These are phyloP conservation scores for Microsporum audouinii DNA, from an alignment of 2,329 filamentous ascomycete genomes.

Conservation along the genomic window DNA sequence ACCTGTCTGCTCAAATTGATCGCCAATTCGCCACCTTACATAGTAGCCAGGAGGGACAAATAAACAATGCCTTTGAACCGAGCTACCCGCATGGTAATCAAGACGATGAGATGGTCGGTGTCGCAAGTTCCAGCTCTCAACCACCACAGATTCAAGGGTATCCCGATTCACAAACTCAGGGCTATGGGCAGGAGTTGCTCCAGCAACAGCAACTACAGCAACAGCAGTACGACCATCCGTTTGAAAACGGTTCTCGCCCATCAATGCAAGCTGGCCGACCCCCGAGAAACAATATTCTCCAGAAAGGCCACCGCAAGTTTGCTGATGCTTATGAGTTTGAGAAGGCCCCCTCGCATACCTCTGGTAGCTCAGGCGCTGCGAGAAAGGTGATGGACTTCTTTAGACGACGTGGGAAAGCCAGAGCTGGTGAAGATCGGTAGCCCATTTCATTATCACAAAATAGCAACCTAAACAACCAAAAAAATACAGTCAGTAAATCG, in stretches of 20 bases:
- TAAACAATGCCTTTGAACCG: slow-evolving; percentile 12
- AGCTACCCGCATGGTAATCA: neutral
- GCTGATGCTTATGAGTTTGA: slow-evolving; percentile 78
- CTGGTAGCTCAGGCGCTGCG: slow-evolving; percentile 75
- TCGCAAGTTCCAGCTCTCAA: slow-evolving; percentile 17
- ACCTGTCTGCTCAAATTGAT: slow-evolving; percentile 33
- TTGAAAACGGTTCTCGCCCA: slow-evolving; percentile 31
- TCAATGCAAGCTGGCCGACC: slow-evolving; percentile 32
- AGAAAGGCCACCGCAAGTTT: slow-evolving; percentile 79
- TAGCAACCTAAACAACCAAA: neutral
- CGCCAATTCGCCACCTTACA: slow-evolving; percentile 32
- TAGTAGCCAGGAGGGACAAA: slow-evolving; percentile 23
- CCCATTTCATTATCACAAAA: neutral
- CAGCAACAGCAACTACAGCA: neutral
- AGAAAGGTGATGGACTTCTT: slow-evolving; percentile 98
- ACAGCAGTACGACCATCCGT: slow-evolving; percentile 8
- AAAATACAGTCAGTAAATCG: neutral
- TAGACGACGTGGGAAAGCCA: slow-evolving; percentile 68
- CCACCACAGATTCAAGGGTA: slow-evolving; percentile 1
- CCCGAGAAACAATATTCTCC: slow-evolving; percentile 48
- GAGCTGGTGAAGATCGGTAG: slow-evolving; percentile 40
- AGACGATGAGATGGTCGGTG: slow-evolving; percentile 18
- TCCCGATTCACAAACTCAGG: neutral
- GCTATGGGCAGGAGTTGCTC: neutral
- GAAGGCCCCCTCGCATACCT: slow-evolving; percentile 48